Evolutionary conservation across 495 filamentous ascomycete species (phyloP), one percentile per base, ranked within the genome.

Genomic region (Cenococcum geophilum): DNA sequence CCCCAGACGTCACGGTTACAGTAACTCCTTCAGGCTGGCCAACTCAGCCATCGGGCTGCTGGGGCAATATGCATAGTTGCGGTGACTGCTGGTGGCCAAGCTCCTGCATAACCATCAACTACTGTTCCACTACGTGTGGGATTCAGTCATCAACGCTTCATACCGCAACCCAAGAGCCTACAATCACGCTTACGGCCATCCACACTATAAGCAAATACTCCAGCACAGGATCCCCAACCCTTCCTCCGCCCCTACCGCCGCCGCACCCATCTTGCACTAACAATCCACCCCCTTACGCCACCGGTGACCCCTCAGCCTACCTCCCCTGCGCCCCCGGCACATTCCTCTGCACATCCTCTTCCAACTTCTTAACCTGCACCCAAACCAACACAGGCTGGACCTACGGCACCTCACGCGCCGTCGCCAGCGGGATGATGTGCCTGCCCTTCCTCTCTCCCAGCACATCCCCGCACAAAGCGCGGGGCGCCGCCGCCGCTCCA

Each of bases 251-350:
- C 11, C 50, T 53, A 45, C 37, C n/a, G 10, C 56, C 27, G 14
- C 43, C 20, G 16, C 58, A 20, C 37, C 32, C 34, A 5, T 59
- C 42, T 6, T 52, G 49, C 49, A 32, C 21, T 27, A 49, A 20
- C 45, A 8, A 10, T 14, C 27, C 20, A 12, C 58, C 67, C 6
- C 51, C 65, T 1, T 72, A 63, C 55, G 71, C 60, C 12, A 61
- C 50, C 9, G 59, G 53, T 23, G 57, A 70, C 48, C 55, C 58
- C 0, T 37, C 47, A 6, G 27, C 25, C 23, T 74, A 69, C 51
- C 67, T 74, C 10, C 69, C 69, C 18, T 74, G 72, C 42, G 47
- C 49, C 10, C 72, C 70, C n/a, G 72, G 68, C 1, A 68, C 69
- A 1, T 72, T 74, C 65, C 62, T 72, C 56, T 72, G 72, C 67